These are phyloP conservation scores for Neurospora sp. DNA, from an alignment of 2,329 filamentous ascomycete species.

Conservation along the genomic window DNA sequence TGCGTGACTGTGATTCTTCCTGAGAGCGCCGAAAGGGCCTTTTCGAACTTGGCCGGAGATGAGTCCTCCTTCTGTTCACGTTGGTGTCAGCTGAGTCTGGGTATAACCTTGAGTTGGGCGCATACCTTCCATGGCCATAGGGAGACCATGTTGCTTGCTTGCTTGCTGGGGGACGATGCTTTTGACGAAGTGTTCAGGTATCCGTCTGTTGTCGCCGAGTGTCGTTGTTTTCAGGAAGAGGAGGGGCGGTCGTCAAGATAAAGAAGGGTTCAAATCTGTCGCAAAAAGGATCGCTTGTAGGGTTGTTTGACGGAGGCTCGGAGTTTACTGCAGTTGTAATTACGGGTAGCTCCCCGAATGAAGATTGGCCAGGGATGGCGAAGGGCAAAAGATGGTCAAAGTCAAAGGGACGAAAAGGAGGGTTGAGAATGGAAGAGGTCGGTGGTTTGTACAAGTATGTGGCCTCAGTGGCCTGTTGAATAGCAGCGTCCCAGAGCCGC, in stretches of 20 bases:
- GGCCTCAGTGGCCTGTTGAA: neutral
- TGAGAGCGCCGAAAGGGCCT: constrained; percentile 72
- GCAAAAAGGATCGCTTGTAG: neutral
- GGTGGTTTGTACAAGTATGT: neutral
- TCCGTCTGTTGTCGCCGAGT: neutral
- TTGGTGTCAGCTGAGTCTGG: neutral
- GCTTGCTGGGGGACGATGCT: neutral
- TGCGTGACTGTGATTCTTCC: constrained; percentile 71
- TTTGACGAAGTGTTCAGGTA: neutral
- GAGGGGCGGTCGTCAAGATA: neutral
- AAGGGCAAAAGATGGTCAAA: neutral
- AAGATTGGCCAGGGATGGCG: neutral
- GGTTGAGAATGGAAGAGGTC: neutral
- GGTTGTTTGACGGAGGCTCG: neutral
- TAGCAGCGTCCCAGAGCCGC: neutral
- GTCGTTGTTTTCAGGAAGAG: neutral
- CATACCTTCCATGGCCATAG: constrained; percentile 58
- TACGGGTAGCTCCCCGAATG: neutral
- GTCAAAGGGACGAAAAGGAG: neutral
- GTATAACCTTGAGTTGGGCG: constrained; percentile 3
- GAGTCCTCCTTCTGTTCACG: constrained; percentile 57
- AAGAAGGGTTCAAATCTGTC: neutral
- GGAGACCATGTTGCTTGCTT: constrained; percentile 18
- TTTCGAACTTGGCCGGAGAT: constrained; percentile 89
- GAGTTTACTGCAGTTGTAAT: neutral